Evolutionary conservation across 768 basidiomycete genomes (phyloP), one percentile per base, ranked within the genome.

Genomic region (Hortiboletus flavorubellus): DNA sequence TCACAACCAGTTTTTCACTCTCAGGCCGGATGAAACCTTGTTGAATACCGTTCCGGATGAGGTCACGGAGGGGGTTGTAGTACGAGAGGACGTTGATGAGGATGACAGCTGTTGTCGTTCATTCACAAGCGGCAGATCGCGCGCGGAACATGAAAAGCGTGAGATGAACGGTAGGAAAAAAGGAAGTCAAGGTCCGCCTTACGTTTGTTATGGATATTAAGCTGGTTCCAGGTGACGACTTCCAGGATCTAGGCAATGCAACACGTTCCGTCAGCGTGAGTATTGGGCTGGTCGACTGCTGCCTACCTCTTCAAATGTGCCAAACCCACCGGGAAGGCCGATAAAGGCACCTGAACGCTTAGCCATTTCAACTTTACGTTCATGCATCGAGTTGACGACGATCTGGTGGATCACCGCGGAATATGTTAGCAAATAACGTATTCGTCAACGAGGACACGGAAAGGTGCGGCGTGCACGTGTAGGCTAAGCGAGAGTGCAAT

Each of bases 321-420:
- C 96, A 66, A 85, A 97, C 0, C 96, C 96, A 18, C 96, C 96
- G 2, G 96, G 95, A 18, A 99, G 75, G 11, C 86, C 91, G 45
- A 98, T 75, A 63, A 99, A 99, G 0, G 85, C 94, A 16, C 80
- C 78, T 0, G 82, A 83, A 9, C 88, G 76, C 59, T 81, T 81
- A 0, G 95, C 93, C 94, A 98, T 97, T 68, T 89, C 85, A 9
- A 89, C 78, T 66, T 98, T 98, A 14, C 95, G 84, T 63, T 94
- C 85, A 59, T 91, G 90, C 89, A 93, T 93, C 0, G 87, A 87
- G 55, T 82, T 75, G 2, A 92, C 90, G 8, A 93, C 68, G 50
- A 92, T 76, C 83, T 88, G 47, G 49, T 57, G 56, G n/a, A 43
- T 40, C 37, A 47, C 37, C 49, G 30, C 6, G n/a, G 18, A 31